phyloP scores from a whole-genome alignment of 148 eudicot genomes.

The Arctostaphylos glauca region DNA sequence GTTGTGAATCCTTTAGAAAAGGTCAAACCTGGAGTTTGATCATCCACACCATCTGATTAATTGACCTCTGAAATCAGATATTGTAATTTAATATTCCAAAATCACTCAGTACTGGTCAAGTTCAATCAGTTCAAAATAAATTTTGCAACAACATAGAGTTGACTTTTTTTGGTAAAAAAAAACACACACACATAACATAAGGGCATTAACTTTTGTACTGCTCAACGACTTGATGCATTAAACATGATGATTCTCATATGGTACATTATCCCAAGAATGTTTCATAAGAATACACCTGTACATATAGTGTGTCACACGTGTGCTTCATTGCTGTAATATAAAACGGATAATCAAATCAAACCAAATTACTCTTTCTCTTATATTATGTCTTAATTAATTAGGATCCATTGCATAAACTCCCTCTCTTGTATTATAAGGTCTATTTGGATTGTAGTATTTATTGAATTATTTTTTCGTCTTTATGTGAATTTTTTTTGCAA shows the following conservation, averaged over 20 bases:
- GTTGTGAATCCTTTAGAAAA: background rate
- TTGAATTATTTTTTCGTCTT: no score
- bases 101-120: background rate
- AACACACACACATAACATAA: no score
- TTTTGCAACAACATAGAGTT: conserved; percentile 14
- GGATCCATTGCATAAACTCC: no score
- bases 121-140: background rate
- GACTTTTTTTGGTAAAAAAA: background rate
- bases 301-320: no score
- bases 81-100: background rate
- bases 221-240: background rate
- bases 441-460: no score
- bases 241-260: background rate
- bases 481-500: no score
- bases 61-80: background rate
- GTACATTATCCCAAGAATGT: background rate
- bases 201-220: background rate
- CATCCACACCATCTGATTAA: conserved; percentile 5
- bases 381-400: no score
- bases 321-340: no score
- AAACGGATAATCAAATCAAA: no score
- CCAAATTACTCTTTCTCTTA: no score
- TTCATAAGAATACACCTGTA: background rate
- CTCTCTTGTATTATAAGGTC: no score
- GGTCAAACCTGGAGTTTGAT: conserved; percentile 3